A percentile compares a stretch with the other conserved stretches of the same genome.
These are phyloP conservation scores for Lactifluus rugatus DNA, from an alignment of 768 basidiomycete genomes.

Conservation along the genomic window DNA sequence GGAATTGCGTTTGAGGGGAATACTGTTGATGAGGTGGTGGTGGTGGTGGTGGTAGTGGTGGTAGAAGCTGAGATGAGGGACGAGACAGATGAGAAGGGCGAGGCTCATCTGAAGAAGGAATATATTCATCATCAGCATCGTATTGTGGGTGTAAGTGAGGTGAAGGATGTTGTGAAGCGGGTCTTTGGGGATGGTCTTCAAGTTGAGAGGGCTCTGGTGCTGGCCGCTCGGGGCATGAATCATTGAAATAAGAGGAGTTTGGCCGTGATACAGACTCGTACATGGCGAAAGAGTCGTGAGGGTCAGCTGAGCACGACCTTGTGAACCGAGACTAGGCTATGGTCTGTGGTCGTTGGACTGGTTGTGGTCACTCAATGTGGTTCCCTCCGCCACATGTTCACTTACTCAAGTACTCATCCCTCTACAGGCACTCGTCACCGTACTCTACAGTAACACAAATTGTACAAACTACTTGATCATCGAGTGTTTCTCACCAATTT, in stretches of 20 bases:
- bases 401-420: too few relatives aligned
- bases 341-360: too few relatives aligned
- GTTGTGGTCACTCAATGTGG: too few relatives aligned
- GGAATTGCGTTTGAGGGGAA: constrained; percentile 14
- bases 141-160: constrained; percentile 7
- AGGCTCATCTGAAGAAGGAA: neutral
- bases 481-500: too few relatives aligned
- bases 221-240: neutral
- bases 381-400: too few relatives aligned
- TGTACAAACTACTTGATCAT: too few relatives aligned
- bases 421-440: too few relatives aligned
- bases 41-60: neutral
- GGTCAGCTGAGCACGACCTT: constrained; percentile 18
- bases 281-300: neutral
- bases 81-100: constrained; percentile 10
- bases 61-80: constrained; percentile 9
- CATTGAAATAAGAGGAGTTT: constrained; percentile 11
- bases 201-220: neutral
- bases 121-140: constrained; percentile 4
- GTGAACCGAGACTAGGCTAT: too few relatives aligned
- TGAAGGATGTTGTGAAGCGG: constrained; percentile 1
- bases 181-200: neutral
- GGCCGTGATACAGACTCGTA: constrained; percentile 8
- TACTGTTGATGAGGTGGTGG: neutral
- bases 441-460: too few relatives aligned